A percentile compares a stretch with the other conserved stretches of the same genome.
Evolutionary conservation across 2,329 filamentous ascomycete genomes (phyloP).

Genomic region (Xylaria arbuscula): DNA sequence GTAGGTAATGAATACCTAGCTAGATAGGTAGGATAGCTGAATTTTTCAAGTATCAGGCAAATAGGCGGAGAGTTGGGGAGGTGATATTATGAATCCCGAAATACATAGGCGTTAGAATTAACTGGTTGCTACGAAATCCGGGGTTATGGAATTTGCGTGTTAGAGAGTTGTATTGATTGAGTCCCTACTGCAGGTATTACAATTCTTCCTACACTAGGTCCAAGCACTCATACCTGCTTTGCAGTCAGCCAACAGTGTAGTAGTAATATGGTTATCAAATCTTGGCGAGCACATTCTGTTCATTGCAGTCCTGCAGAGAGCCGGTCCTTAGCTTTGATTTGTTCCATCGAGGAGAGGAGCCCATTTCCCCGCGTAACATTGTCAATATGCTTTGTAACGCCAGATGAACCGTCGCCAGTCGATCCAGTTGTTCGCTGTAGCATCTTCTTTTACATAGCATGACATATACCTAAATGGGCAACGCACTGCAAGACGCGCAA

Average conservation of each 20-base stretch:
- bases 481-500: neutral
- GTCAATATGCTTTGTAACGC: neutral
- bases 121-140: no score
- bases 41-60: neutral
- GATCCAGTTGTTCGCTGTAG: neutral
- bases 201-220: neutral
- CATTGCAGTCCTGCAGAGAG: no score
- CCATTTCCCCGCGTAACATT: neutral
- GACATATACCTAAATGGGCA: neutral
- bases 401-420: neutral
- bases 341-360: neutral
- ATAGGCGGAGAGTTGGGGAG: neutral
- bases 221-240: neutral
- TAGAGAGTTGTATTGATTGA: neutral
- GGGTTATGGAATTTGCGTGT: no score
- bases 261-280: neutral
- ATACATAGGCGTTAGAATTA: neutral
- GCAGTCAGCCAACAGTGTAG: conserved; percentile 3
- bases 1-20: neutral
- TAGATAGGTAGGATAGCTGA: neutral
- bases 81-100: neutral
- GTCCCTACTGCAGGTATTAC: no score
- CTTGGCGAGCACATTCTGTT: no score
- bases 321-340: no score
- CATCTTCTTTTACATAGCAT: neutral